Conservation (phyloP, 208 protist species). For the Trypanosoma cruzi region DNA sequence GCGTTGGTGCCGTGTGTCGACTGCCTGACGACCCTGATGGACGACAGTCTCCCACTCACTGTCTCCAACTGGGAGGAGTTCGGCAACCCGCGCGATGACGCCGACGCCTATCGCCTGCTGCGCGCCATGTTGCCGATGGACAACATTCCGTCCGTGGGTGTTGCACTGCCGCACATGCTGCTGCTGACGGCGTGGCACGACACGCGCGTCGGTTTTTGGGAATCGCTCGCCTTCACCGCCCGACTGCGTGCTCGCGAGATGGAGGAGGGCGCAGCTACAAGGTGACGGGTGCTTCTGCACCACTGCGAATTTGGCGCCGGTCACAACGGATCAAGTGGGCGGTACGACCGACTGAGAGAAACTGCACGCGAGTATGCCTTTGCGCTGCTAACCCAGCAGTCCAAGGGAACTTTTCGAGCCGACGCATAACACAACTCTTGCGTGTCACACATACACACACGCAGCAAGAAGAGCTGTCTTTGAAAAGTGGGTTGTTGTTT, state of each 20-base stretch:
- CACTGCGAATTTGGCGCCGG: slow-evolving; percentile 58
- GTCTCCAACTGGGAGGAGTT: slow-evolving; percentile 88
- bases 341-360: slow-evolving; percentile 61
- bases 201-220: slow-evolving; percentile 71
- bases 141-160: slow-evolving; percentile 40
- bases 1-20: slow-evolving; percentile 90
- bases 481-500: background rate
- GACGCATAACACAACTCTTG: background rate
- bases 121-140: slow-evolving; percentile 74
- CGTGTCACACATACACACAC: background rate
- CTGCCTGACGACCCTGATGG: slow-evolving; percentile 81
- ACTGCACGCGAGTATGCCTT: slow-evolving; percentile 75
- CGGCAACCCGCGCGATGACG: slow-evolving; percentile 78
- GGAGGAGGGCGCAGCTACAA: background rate
- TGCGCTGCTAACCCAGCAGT: slow-evolving; percentile 26
- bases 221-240: slow-evolving; percentile 56
- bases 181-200: slow-evolving; percentile 65
- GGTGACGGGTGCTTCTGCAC: slow-evolving; percentile 35
- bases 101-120: slow-evolving; percentile 64
- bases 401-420: too few species aligned
- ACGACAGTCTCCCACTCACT: slow-evolving; percentile 72
- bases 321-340: slow-evolving; percentile 59
- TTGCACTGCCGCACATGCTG: slow-evolving; percentile 46
- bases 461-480: background rate
- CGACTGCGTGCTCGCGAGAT: slow-evolving; percentile 30